Evolutionary conservation across 306 rosid genomes (phyloP).

Genomic region (Lathyrus tuberosus): DNA sequence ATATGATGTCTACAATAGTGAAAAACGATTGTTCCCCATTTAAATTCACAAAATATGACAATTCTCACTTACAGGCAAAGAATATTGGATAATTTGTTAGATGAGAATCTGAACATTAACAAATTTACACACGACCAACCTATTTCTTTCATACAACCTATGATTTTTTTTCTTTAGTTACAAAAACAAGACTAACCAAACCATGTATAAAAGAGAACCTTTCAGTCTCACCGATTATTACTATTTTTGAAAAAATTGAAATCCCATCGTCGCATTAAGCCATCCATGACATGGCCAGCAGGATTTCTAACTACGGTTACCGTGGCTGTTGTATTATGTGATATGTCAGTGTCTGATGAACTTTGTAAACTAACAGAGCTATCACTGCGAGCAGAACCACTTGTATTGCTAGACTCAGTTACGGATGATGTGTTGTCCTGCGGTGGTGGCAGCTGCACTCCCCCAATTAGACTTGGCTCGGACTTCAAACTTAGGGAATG

Average conservation of each 20-base stretch:
- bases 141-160: conserved; percentile 56
- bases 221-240: conserved; percentile 56
- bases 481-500: conserved; percentile 45
- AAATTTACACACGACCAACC: conserved; percentile 57
- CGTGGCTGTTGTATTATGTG: conserved; percentile 86
- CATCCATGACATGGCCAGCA: conserved; percentile 76
- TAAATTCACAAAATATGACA: conserved; percentile 29
- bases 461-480: conserved; percentile 38
- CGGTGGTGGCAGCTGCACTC: background rate
- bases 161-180: conserved; percentile 38
- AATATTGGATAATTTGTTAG: conserved; percentile 44
- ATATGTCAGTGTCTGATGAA: conserved; percentile 71
- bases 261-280: conserved; percentile 98
- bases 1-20: background rate
- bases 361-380: conserved; percentile 52
- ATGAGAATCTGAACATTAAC: conserved; percentile 35
- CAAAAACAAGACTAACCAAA: conserved; percentile 55
- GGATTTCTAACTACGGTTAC: conserved; percentile 82
- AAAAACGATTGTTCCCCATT: conserved; percentile 17
- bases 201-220: conserved; percentile 38
- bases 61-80: conserved; percentile 45
- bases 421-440: conserved; percentile 35
- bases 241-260: conserved; percentile 81
- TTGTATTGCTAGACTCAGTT: conserved; percentile 52
- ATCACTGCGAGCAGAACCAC: conserved; percentile 51